These are phyloP conservation scores for Microbotryum lychnidis-dioicae DNA, from an alignment of 1,284 basidiomycete genomes.

Conservation along the genomic window DNA sequence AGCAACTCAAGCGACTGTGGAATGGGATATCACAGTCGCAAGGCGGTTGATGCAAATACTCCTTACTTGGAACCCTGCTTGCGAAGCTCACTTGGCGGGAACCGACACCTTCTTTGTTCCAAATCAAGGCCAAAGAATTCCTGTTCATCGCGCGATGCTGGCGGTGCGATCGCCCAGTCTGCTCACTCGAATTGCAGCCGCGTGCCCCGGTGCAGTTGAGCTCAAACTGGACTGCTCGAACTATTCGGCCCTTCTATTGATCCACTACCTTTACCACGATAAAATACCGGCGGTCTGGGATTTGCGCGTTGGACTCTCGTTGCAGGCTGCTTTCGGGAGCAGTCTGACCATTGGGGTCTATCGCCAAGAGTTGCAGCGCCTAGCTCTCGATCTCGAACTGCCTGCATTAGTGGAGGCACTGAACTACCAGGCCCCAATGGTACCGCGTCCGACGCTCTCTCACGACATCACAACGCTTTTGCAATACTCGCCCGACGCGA, in stretches of 20 bases:
- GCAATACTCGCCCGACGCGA: conserved; percentile 26
- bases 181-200: conserved; percentile 34
- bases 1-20: conserved; percentile 29
- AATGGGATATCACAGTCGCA: conserved; percentile 48
- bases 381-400: conserved; percentile 50
- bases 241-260: conserved; percentile 63
- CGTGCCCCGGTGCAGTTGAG: conserved; percentile 20
- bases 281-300: conserved; percentile 79
- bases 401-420: conserved; percentile 22
- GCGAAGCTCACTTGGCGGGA: conserved; percentile 42
- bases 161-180: conserved; percentile 54
- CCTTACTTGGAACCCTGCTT: conserved; percentile 28
- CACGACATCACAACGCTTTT: conserved; percentile 51
- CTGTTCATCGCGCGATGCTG: conserved; percentile 60
- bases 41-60: conserved; percentile 45
- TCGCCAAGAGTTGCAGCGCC: conserved; percentile 48
- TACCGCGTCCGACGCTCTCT: conserved; percentile 46
- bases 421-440: conserved; percentile 33
- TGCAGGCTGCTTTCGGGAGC: conserved; percentile 34
- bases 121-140: conserved; percentile 45
- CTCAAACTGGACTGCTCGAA: conserved; percentile 48
- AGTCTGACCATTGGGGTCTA: too few relatives aligned
- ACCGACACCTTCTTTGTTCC: conserved; percentile 55
- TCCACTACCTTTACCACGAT: conserved; percentile 84
- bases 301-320: conserved; percentile 52